Percentiles rank a stretch among this genome's conserved stretches.
Conservation (phyloP, 495 filamentous ascomycete genomes). For the Amniculicola lignicola region DNA sequence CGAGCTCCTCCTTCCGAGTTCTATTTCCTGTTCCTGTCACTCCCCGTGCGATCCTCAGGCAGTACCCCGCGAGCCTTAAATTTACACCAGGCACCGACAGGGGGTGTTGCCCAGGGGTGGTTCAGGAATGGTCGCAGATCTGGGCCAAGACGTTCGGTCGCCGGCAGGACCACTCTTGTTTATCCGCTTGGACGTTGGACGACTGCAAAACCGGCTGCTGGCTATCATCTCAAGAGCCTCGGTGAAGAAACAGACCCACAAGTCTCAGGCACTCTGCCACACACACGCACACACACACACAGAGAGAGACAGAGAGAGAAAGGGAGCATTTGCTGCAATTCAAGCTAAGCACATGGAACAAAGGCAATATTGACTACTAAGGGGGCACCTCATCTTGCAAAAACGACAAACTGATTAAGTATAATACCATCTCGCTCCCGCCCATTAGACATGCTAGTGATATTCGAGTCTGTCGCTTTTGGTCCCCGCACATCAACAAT, state of each 20-base stretch:
- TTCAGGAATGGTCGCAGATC: conserved; percentile 27
- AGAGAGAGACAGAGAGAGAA: too few species aligned
- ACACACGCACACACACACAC: too few species aligned
- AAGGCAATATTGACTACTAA: conserved; percentile 29
- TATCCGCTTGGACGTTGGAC: too few species aligned
- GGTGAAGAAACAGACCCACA: too few species aligned
- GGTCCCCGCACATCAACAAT: conserved; percentile 23
- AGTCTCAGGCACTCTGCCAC: too few species aligned
- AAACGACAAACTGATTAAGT: conserved; percentile 28
- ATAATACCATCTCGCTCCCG: conserved; percentile 16
- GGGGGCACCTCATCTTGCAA: conserved; percentile 16
- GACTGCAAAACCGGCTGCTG: too few species aligned
- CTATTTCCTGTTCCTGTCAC: too few species aligned
- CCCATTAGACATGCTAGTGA: conserved; percentile 15
- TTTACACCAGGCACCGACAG: too few species aligned
- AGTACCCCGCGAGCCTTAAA: too few species aligned
- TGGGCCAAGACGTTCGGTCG: conserved; percentile 1
- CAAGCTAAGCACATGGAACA: conserved; percentile 15
- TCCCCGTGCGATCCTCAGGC: conserved; percentile 5
- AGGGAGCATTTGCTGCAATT: conserved; percentile 6
- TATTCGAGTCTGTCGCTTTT: conserved; percentile 24
- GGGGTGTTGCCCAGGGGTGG: neutral
- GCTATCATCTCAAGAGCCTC: too few species aligned
- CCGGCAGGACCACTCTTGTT: too few species aligned
- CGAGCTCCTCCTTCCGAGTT: too few species aligned